phyloP scores from a whole-genome alignment of 139 green algal genomes.

The Chlorella ohadii region DNA sequence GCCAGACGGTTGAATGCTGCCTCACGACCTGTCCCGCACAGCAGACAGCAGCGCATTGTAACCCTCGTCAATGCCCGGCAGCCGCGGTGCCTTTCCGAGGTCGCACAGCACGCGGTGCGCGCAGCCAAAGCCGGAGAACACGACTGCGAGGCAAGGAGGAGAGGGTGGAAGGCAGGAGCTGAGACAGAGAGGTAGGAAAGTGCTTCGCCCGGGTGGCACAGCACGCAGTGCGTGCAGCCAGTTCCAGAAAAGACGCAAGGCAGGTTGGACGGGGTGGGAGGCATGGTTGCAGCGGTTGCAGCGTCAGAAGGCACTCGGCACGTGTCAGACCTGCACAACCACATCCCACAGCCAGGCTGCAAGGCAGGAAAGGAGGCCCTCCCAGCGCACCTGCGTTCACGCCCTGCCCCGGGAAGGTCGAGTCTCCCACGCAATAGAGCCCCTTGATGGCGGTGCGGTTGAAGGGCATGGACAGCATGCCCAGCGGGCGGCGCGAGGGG shows the following conservation, averaged over 20 bases:
- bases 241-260: conserved; percentile 91
- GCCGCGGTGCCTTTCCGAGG: conserved; percentile 73
- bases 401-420: conserved; percentile 93
- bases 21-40: conserved; percentile 22
- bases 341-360: too few species aligned
- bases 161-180: background rate
- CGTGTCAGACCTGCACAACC: too few species aligned
- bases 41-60: conserved; percentile 58
- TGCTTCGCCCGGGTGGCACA: conserved; percentile 81
- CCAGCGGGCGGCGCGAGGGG: conserved; percentile 80
- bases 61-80: conserved; percentile 67
- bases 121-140: conserved; percentile 95
- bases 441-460: conserved; percentile 83
- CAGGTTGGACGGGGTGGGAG: too few species aligned
- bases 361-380: too few species aligned
- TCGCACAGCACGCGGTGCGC: conserved; percentile 90
- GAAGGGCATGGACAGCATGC: conserved; percentile 97
- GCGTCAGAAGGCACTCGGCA: too few species aligned
- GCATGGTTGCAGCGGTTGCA: too few species aligned
- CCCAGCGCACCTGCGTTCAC: conserved; percentile 73
- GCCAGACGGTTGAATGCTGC: background rate
- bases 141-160: conserved; percentile 69
- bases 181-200: too few species aligned
- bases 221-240: conserved; percentile 90
- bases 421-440: conserved; percentile 97